Conservation (phyloP, 169 alveolate genomes). For the Amoebophrya sp. region DNA sequence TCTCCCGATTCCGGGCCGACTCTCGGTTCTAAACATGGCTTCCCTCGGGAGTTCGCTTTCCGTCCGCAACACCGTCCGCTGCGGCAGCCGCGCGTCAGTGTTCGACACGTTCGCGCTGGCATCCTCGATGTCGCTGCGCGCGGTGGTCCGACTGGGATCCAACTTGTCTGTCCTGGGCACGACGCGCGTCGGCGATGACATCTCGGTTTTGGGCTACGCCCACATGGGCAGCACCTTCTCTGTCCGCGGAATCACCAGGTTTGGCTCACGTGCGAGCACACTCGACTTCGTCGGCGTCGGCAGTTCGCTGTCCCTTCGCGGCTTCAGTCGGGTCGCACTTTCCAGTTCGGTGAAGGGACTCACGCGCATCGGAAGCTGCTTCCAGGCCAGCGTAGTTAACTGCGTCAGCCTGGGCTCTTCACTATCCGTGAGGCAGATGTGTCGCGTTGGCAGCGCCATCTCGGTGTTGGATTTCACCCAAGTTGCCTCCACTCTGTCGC, state of each 20-base stretch:
- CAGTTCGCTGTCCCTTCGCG: background rate
- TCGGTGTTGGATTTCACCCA: background rate
- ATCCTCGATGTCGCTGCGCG: constrained; percentile 22
- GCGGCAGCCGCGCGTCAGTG: background rate
- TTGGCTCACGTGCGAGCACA: background rate
- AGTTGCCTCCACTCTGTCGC: background rate
- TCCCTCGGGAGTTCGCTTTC: background rate
- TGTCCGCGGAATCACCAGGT: background rate
- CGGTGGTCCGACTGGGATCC: background rate
- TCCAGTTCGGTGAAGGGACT: background rate
- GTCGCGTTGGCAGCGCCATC: background rate
- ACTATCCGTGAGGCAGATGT: background rate
- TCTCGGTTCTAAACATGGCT: background rate
- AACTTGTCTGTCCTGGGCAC: constrained; percentile 7
- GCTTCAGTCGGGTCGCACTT: background rate
- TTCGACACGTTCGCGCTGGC: background rate
- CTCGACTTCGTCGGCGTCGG: background rate
- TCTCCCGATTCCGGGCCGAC: no score
- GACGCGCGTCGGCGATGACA: background rate
- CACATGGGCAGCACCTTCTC: no score
- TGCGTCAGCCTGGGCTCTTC: background rate
- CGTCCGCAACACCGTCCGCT: background rate
- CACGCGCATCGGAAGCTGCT: constrained; percentile 4
- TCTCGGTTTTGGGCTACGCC: background rate
- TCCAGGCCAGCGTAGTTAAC: background rate